Evolutionary conservation across 2,329 filamentous ascomycete genomes (phyloP).

Genomic region (Claviceps monticola): DNA sequence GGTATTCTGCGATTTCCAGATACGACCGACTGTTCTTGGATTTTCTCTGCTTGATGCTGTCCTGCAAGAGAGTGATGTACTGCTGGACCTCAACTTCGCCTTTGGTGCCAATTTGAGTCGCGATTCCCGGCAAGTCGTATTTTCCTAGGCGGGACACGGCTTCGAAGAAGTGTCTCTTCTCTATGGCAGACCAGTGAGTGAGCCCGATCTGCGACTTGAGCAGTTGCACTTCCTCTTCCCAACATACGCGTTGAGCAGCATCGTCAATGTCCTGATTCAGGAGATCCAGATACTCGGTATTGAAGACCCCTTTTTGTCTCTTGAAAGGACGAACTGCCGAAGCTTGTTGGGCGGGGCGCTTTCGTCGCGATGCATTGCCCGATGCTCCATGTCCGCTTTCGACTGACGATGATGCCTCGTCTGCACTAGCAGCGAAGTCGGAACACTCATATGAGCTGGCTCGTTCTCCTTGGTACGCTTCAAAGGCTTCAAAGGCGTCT

Average conservation of each 20-base stretch:
- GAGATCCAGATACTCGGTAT: slow-evolving; percentile 32
- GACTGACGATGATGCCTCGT: neutral
- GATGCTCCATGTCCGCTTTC: slow-evolving; percentile 1
- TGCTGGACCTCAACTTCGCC: slow-evolving; percentile 58
- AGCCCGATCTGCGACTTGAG: slow-evolving; percentile 48
- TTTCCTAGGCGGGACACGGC: slow-evolving; percentile 50
- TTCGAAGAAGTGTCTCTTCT: slow-evolving; percentile 60
- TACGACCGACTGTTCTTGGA: slow-evolving; percentile 16
- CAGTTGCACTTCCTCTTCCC: slow-evolving; percentile 19
- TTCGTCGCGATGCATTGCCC: slow-evolving; percentile 12
- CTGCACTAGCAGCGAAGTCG: neutral
- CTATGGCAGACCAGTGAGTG: slow-evolving; percentile 52
- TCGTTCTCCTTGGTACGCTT: neutral
- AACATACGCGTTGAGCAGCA: slow-evolving; percentile 24
- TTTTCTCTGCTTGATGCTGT: slow-evolving; percentile 28
- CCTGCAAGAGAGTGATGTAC: slow-evolving; percentile 51
- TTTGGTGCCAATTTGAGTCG: slow-evolving; percentile 53
- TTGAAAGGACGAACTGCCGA: slow-evolving; percentile 26
- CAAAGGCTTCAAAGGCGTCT: neutral
- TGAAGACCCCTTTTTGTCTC: slow-evolving; percentile 28
- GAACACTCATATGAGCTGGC: slow-evolving; percentile 1
- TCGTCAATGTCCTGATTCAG: slow-evolving; percentile 47
- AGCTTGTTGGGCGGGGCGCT: slow-evolving; percentile 15
- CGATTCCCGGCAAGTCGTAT: slow-evolving; percentile 47
- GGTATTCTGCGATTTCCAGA: slow-evolving; percentile 41